Percentiles rank a stretch among this genome's conserved stretches.
phyloP scores from a whole-genome alignment of 2,329 filamentous ascomycete genomes.

The Endoconidiophora polonica region DNA sequence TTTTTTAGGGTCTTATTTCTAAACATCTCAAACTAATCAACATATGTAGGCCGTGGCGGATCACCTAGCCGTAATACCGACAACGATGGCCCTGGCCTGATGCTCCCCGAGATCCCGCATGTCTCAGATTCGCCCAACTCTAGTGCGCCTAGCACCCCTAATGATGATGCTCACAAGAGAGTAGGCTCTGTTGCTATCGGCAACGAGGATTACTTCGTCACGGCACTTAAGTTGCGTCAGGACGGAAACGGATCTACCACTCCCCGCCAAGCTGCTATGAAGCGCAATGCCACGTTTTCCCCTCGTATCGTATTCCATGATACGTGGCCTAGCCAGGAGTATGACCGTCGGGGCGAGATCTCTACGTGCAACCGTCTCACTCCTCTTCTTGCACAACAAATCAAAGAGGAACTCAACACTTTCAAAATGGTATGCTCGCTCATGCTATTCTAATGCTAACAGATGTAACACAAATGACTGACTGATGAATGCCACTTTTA shows the following conservation, averaged over 20 bases:
- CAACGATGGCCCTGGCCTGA: constrained; percentile 1
- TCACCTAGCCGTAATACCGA: constrained; percentile 7
- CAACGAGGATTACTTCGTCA: constrained; percentile 81
- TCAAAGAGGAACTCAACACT: constrained; percentile 97
- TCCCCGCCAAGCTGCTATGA: constrained; percentile 43
- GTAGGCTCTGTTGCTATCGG: constrained; percentile 56
- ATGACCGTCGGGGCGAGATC: constrained; percentile 88
- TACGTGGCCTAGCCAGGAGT: constrained; percentile 89
- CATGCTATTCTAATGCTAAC: background rate
- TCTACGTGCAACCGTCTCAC: constrained; percentile 96
- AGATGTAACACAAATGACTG: background rate
- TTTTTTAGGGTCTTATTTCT: background rate
- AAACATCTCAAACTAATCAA: background rate
- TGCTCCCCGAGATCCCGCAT: constrained; percentile 43
- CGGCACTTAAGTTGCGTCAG: constrained; percentile 52
- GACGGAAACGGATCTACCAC: constrained; percentile 72
- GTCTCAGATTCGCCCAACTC: constrained; percentile 66
- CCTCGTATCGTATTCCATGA: constrained; percentile 90
- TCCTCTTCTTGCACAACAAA: constrained; percentile 93
- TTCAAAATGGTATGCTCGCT: constrained; percentile 79
- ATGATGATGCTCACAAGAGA: constrained; percentile 56
- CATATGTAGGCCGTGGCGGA: constrained; percentile 2
- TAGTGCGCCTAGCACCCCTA: constrained; percentile 75
- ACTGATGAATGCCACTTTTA: constrained; percentile 21
- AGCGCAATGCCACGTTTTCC: constrained; percentile 61